Percentiles rank a stretch among this genome's conserved stretches.
Conservation (phyloP, 2,329 filamentous ascomycete species). For the Aspergillus sp. region DNA sequence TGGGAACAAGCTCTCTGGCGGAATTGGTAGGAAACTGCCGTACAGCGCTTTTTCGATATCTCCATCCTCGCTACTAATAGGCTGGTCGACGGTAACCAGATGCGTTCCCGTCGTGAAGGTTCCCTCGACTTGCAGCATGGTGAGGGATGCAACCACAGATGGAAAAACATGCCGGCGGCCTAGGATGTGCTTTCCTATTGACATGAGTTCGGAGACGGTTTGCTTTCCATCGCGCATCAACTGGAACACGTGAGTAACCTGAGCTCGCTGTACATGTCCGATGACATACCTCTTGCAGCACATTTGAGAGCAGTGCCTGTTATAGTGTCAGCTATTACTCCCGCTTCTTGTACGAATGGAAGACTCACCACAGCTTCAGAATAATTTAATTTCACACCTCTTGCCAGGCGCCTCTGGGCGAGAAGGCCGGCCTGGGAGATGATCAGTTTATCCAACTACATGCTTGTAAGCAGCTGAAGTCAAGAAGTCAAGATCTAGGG, state of each 20-base stretch:
- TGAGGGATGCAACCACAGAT: constrained; percentile 73
- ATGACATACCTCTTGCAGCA: not conserved
- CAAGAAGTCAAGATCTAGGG: not conserved
- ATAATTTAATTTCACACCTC: not conserved
- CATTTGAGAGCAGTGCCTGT: not conserved
- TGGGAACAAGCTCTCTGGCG: constrained; percentile 67
- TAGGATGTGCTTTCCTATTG: constrained; percentile 85
- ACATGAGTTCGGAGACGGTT: constrained; percentile 90
- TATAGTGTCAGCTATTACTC: not conserved
- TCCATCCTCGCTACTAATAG: constrained; percentile 81
- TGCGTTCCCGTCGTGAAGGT: constrained; percentile 91
- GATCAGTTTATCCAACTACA: constrained; percentile 1
- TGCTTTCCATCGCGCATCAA: constrained; percentile 96
- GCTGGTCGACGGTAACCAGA: constrained; percentile 90
- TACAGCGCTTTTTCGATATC: constrained; percentile 85
- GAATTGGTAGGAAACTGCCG: constrained; percentile 84
- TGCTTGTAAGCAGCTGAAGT: not conserved
- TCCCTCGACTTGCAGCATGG: constrained; percentile 88
- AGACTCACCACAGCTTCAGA: not conserved
- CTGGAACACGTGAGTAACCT: constrained; percentile 33
- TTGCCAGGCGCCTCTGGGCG: not conserved
- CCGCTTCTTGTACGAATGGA: not conserved
- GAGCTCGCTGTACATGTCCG: too few species aligned
- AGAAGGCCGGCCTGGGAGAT: not conserved
- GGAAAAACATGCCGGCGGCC: constrained; percentile 89